These are phyloP conservation scores for Setomelanomma holmii DNA, from an alignment of 2,329 filamentous ascomycete species.

Conservation along the genomic window DNA sequence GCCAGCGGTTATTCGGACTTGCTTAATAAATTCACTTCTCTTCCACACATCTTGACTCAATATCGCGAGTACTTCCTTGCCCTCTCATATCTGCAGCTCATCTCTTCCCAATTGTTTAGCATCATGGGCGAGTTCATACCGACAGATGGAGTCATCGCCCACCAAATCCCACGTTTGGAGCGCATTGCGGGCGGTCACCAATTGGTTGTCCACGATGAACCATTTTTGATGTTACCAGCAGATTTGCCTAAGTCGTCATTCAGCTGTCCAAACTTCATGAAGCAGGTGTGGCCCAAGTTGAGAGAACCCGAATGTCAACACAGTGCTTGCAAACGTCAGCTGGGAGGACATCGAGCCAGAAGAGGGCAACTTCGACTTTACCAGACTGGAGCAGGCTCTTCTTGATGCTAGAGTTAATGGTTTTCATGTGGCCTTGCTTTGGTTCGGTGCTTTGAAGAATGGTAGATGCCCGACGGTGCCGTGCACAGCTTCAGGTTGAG, in stretches of 20 bases:
- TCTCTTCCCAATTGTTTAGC: not conserved
- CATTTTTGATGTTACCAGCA: slow-evolving; percentile 7
- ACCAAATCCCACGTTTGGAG: not conserved
- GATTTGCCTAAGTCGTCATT: slow-evolving; percentile 11
- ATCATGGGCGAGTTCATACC: not conserved
- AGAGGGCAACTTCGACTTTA: slow-evolving; percentile 52
- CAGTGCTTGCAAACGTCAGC: slow-evolving; percentile 50
- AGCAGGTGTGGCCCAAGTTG: slow-evolving; percentile 4
- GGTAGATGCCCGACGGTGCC: slow-evolving; percentile 9
- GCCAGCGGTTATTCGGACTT: no score
- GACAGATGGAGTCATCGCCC: not conserved
- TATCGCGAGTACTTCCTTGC: no score
- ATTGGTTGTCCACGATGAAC: slow-evolving; percentile 3
- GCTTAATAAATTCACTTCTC: no score
- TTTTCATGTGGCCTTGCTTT: slow-evolving; percentile 49
- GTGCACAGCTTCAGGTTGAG: not conserved
- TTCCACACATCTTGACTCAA: no score
- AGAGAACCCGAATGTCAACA: slow-evolving; percentile 46
- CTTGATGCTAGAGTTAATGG: slow-evolving; percentile 41
- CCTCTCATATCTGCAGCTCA: no score
- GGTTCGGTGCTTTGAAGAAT: slow-evolving; percentile 57
- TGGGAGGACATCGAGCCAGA: slow-evolving; percentile 55
- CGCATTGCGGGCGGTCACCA: not conserved
- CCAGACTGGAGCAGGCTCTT: slow-evolving; percentile 47
- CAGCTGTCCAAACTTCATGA: slow-evolving; percentile 9